Evolutionary conservation across 2,329 filamentous ascomycete species (phyloP).

Genomic region (Diaporthe vexans): DNA sequence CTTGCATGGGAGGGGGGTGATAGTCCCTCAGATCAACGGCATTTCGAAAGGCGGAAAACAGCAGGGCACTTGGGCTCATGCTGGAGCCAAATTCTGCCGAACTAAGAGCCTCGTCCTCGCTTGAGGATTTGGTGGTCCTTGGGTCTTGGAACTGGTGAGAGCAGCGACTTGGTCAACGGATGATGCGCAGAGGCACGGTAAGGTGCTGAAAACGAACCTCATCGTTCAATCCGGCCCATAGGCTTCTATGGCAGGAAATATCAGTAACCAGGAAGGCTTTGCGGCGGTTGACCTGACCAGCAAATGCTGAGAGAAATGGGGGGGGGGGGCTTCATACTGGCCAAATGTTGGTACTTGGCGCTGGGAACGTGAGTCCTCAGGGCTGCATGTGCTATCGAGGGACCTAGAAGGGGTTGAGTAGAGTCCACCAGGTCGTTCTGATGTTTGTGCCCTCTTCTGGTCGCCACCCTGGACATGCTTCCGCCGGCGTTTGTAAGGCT

Average conservation of each 20-base stretch:
- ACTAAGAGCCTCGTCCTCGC: constrained; percentile 41
- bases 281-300: constrained; percentile 54
- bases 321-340: constrained; percentile 35
- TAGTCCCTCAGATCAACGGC: constrained; percentile 44
- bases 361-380: constrained; percentile 29
- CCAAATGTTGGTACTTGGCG: constrained; percentile 41
- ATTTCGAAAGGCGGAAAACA: constrained; percentile 40
- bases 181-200: not conserved
- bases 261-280: constrained; percentile 56
- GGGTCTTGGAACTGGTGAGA: constrained; percentile 44
- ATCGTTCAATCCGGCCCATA: constrained; percentile 45
- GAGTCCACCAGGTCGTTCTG: constrained; percentile 12
- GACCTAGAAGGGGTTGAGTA: constrained; percentile 19
- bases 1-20: constrained; percentile 52
- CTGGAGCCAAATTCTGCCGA: constrained; percentile 59
- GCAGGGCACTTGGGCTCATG: constrained; percentile 58
- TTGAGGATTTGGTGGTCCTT: constrained; percentile 38
- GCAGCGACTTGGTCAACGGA: constrained; percentile 17
- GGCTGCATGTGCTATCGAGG: constrained; percentile 30
- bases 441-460: not conserved
- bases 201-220: constrained; percentile 37
- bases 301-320: not conserved
- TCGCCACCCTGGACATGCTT: constrained; percentile 50
- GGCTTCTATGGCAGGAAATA: constrained; percentile 39
- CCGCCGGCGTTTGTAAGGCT: constrained; percentile 61